Conservation (phyloP, 2,329 filamentous ascomycete species). For the Colletotrichum nymphaeae region DNA sequence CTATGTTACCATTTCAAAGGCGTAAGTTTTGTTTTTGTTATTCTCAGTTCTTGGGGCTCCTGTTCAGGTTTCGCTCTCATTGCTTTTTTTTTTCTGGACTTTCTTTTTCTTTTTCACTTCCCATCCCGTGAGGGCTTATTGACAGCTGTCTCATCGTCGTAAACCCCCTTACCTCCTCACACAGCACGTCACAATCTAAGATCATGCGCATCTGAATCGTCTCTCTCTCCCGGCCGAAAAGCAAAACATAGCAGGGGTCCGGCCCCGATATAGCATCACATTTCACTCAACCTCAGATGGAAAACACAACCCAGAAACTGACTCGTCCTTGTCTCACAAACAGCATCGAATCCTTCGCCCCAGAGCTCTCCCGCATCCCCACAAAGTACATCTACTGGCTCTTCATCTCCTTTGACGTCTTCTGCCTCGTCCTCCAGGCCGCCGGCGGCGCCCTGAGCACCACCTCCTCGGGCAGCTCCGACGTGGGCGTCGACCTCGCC, state of each 20-base stretch:
- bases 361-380: conserved; percentile 52
- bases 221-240: not conserved
- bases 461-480: conserved; percentile 55
- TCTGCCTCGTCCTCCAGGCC: conserved; percentile 67
- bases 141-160: not conserved
- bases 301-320: not conserved
- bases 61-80: not conserved
- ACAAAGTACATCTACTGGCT: conserved; percentile 55
- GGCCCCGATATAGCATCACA: not conserved
- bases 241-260: too few relatives aligned
- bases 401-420: conserved; percentile 64
- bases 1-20: conserved; percentile 69
- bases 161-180: too few relatives aligned
- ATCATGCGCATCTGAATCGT: not conserved
- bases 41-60: not conserved
- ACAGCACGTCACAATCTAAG: not conserved
- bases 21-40: conserved; percentile 40
- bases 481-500: conserved; percentile 52
- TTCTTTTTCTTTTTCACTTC: not conserved
- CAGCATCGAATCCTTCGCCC: conserved; percentile 53
- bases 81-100: not conserved
- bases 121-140: not conserved
- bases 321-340: not conserved
- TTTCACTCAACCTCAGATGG: too few relatives aligned
- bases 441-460: conserved; percentile 64